Conservation (phyloP, 805 yeast species). For the Zygoascus tannicola region DNA sequence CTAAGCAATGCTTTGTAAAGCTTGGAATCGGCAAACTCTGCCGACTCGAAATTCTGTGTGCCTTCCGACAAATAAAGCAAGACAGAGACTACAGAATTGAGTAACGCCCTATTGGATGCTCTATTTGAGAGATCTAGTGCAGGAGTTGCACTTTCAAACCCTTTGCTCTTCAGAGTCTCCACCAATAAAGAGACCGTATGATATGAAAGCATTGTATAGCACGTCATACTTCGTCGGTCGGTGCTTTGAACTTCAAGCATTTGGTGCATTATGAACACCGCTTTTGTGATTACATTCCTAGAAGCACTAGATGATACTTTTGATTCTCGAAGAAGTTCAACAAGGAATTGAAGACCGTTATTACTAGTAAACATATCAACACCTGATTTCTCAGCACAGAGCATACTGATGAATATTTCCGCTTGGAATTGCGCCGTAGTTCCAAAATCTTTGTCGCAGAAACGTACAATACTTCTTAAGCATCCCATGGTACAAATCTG, state of each 20-base stretch:
- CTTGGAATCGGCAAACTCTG: constrained; percentile 19
- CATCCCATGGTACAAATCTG: constrained; percentile 1
- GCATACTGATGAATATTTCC: neutral
- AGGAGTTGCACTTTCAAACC: constrained; percentile 7
- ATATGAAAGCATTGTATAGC: neutral
- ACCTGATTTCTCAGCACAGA: constrained; percentile 1
- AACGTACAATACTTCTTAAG: neutral
- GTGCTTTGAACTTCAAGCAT: neutral
- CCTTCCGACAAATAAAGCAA: constrained; percentile 31
- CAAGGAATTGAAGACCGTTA: neutral
- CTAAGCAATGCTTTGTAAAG: constrained; percentile 30
- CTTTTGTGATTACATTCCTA: constrained; percentile 21
- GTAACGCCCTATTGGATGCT: constrained; percentile 10
- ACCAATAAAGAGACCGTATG: neutral
- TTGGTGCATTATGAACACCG: neutral
- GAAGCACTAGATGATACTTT: constrained; percentile 34
- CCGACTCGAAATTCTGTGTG: constrained; percentile 28
- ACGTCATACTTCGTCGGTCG: neutral
- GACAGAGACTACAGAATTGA: constrained; percentile 34
- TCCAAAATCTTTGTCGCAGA: neutral
- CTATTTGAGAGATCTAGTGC: too few species aligned
- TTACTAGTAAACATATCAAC: constrained; percentile 1
- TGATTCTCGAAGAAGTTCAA: constrained; percentile 5
- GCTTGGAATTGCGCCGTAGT: neutral
- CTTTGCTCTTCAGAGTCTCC: constrained; percentile 3